Evolutionary conservation across 768 basidiomycete genomes (phyloP).

Genomic region (Rhodocollybia butyracea): DNA sequence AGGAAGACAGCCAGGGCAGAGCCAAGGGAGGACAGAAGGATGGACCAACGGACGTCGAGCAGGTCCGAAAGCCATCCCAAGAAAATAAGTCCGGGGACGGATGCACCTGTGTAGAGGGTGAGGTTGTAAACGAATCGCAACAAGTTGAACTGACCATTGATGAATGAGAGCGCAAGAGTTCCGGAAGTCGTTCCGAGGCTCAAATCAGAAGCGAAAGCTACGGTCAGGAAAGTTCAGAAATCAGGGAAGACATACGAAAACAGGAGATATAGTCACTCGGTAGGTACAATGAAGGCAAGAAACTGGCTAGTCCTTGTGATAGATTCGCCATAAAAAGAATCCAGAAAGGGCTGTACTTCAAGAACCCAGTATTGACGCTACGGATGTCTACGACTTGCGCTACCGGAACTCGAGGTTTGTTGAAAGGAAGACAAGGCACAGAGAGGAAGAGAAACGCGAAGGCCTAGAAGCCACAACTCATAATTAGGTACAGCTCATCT

Average conservation of each 20-base stretch:
- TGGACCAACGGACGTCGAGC: conserved; percentile 3
- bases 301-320: conserved; percentile 10
- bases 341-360: conserved; percentile 8
- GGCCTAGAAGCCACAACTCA: background rate
- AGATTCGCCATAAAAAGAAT: conserved; percentile 9
- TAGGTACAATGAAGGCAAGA: conserved; percentile 9
- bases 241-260: too few species aligned
- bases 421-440: conserved; percentile 8
- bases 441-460: conserved; percentile 4
- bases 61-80: conserved; percentile 11
- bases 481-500: background rate
- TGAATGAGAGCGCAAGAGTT: conserved; percentile 10
- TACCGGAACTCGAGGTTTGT: conserved; percentile 9
- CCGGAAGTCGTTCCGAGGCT: conserved; percentile 6
- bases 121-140: background rate
- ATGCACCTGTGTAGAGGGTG: conserved; percentile 2
- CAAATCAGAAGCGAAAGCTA: conserved; percentile 11
- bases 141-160: conserved; percentile 3
- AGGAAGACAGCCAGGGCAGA: conserved; percentile 8
- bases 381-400: conserved; percentile 7
- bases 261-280: too few species aligned
- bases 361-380: conserved; percentile 4
- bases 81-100: conserved; percentile 9
- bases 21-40: conserved; percentile 6
- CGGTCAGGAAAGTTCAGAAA: background rate